Conservation (phyloP, 306 rosid genomes). For the Acacia melanoxylon region DNA sequence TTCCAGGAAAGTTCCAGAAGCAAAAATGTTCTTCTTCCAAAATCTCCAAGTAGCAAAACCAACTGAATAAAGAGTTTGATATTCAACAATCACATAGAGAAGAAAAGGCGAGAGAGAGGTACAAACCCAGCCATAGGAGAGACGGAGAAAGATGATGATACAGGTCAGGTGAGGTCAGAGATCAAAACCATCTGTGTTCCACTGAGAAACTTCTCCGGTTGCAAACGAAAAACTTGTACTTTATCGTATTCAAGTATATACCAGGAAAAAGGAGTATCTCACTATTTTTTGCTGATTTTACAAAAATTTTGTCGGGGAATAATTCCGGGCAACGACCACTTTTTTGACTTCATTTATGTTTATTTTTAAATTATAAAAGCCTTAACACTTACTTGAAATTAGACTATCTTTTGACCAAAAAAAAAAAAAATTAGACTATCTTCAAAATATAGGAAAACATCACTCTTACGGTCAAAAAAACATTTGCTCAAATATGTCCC, state of each 20-base stretch:
- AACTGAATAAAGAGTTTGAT: not conserved
- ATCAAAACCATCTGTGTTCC: not conserved
- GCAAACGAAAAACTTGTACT: not conserved
- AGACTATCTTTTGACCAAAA: too few relatives aligned
- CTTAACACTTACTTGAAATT: too few relatives aligned
- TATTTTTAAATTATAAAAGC: not conserved
- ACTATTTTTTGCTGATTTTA: not conserved
- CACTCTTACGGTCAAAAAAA: too few relatives aligned
- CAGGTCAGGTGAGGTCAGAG: conserved; percentile 16
- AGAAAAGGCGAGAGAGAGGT: not conserved
- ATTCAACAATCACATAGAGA: not conserved
- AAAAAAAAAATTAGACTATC: too few relatives aligned
- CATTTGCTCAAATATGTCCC: too few relatives aligned
- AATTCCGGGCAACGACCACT: not conserved
- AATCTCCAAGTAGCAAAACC: conserved; percentile 5
- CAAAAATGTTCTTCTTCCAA: not conserved
- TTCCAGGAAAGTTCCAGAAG: not conserved
- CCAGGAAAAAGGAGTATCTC: not conserved
- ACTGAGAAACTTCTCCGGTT: not conserved
- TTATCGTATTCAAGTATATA: not conserved
- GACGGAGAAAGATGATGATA: not conserved
- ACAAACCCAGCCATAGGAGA: conserved; percentile 59
- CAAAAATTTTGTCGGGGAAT: not conserved
- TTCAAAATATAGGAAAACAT: too few relatives aligned
- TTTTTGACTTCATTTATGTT: not conserved